phyloP scores from a whole-genome alignment of 2,329 filamentous ascomycete genomes.

The Aspergillus thermomutatus region DNA sequence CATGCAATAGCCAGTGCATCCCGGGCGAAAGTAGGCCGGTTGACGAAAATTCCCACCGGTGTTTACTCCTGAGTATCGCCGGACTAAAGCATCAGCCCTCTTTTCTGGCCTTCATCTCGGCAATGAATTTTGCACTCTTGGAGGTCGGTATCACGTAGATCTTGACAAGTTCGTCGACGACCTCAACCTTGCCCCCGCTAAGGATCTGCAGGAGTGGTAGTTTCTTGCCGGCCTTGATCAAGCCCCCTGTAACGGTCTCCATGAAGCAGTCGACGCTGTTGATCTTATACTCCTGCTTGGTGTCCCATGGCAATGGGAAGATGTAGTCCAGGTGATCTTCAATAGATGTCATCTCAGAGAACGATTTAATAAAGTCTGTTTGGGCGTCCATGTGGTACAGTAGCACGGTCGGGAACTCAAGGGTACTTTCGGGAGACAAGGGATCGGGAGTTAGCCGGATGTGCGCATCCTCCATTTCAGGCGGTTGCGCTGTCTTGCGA shows the following conservation, averaged over 20 bases:
- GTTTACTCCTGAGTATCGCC: background rate
- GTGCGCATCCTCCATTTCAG: conserved; percentile 81
- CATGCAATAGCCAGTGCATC: background rate
- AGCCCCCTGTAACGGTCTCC: conserved; percentile 73
- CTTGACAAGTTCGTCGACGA: conserved; percentile 80
- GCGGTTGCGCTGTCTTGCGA: conserved; percentile 65
- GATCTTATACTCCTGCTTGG: conserved; percentile 60
- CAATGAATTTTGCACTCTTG: conserved; percentile 71
- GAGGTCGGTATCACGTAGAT: conserved; percentile 76
- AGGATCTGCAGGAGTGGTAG: conserved; percentile 72
- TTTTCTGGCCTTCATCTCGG: conserved; percentile 77
- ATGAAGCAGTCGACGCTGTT: conserved; percentile 79
- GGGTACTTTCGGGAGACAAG: conserved; percentile 65
- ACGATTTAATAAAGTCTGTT: conserved; percentile 86
- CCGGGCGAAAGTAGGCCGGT: background rate
- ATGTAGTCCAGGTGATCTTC: conserved; percentile 79
- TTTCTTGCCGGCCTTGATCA: conserved; percentile 89
- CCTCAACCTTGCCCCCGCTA: conserved; percentile 71
- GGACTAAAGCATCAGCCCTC: conserved; percentile 19
- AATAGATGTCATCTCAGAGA: conserved; percentile 72
- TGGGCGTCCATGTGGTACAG: conserved; percentile 81
- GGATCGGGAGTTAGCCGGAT: conserved; percentile 69
- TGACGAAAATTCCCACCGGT: background rate
- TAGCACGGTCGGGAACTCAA: conserved; percentile 76
- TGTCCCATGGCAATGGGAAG: conserved; percentile 85